Percentiles rank a stretch among this genome's conserved stretches.
These are phyloP conservation scores for Circinella umbellata DNA, from an alignment of 371 early-diverging fungal species.

Conservation along the genomic window DNA sequence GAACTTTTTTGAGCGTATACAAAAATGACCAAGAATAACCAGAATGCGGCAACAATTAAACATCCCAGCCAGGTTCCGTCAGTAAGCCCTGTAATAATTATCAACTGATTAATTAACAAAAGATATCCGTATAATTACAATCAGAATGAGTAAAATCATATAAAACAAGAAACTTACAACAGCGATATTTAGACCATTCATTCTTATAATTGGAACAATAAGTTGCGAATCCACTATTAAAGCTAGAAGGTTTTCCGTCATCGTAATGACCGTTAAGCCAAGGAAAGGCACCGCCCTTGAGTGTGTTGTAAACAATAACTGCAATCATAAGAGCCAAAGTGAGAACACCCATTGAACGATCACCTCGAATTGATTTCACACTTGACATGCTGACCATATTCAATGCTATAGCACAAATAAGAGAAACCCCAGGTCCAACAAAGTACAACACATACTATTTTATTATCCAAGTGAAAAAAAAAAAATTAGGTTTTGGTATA, in stretches of 20 bases:
- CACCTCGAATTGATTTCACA: constrained; percentile 28
- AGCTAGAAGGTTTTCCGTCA: background rate
- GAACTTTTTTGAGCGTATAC: constrained; percentile 23
- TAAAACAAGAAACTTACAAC: constrained; percentile 34
- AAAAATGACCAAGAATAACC: constrained; percentile 24
- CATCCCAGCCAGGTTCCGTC: constrained; percentile 31
- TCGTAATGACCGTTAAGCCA: constrained; percentile 28
- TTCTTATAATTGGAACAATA: constrained; percentile 30
- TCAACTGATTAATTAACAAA: too few species aligned
- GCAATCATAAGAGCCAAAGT: constrained; percentile 36
- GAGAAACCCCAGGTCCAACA: constrained; percentile 43
- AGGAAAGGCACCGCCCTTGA: constrained; percentile 31
- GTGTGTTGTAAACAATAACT: constrained; percentile 38
- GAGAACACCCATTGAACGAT: constrained; percentile 29
- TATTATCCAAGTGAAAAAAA: too few species aligned
- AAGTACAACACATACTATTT: constrained; percentile 46
- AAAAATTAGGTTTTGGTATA: background rate
- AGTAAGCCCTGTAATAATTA: constrained; percentile 25
- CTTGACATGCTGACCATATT: constrained; percentile 24
- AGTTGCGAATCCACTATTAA: constrained; percentile 28
- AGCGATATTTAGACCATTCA: constrained; percentile 24
- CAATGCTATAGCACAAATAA: constrained; percentile 31
- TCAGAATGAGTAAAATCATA: too few species aligned
- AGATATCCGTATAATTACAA: too few species aligned
- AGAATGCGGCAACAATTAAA: constrained; percentile 23